Conservation (phyloP, 129 eudicot species). For the Dittrichia graveolens region DNA sequence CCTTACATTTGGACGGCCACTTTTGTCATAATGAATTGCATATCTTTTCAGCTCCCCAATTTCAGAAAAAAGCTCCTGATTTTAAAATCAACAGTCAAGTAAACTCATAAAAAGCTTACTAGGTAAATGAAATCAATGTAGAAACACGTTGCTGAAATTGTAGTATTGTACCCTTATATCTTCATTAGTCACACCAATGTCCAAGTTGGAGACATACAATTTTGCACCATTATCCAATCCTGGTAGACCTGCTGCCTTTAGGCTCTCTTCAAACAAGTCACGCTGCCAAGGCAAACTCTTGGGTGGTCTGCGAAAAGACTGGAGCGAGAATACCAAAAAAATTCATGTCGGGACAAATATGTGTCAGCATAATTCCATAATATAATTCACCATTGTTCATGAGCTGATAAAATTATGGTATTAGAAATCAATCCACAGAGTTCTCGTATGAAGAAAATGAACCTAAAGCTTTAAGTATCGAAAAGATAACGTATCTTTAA, state of each 20-base stretch:
- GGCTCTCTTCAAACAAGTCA: constrained; percentile 84
- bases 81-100: constrained; percentile 39
- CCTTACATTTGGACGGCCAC: constrained; percentile 91
- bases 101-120: constrained; percentile 30
- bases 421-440: constrained; percentile 37
- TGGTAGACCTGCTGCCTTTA: constrained; percentile 72
- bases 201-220: constrained; percentile 78
- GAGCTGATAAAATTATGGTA: constrained; percentile 48
- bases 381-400: constrained; percentile 48
- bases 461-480: constrained; percentile 30
- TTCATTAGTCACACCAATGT: constrained; percentile 79
- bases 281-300: constrained; percentile 80
- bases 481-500: constrained; percentile 39
- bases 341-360: constrained; percentile 46
- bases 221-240: constrained; percentile 73
- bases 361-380: constrained; percentile 63
- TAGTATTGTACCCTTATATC: constrained; percentile 99
- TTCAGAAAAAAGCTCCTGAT: constrained; percentile 88
- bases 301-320: constrained; percentile 80
- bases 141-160: constrained; percentile 36
- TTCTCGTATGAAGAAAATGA: not conserved
- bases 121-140: constrained; percentile 15
- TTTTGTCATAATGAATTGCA: constrained; percentile 87
- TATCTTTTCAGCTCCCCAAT: constrained; percentile 90
- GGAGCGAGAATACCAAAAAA: constrained; percentile 63